phyloP scores from a whole-genome alignment of 352 stramenopile genomes.

The Thalassiosira mediterranea region DNA sequence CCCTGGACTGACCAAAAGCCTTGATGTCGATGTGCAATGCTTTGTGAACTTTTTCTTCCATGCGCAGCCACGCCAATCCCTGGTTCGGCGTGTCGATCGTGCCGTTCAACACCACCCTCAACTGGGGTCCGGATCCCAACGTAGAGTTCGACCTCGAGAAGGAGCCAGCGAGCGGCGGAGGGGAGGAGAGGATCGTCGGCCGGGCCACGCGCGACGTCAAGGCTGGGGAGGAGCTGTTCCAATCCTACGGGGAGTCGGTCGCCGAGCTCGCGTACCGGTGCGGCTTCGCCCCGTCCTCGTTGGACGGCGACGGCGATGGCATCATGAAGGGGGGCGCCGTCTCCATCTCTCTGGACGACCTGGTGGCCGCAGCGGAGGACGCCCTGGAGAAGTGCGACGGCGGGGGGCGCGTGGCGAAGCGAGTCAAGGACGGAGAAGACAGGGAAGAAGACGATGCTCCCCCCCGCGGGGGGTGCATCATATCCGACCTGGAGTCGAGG shows the following conservation, averaged over 20 bases:
- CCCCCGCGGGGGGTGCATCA: not conserved
- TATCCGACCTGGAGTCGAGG: constrained; percentile 17
- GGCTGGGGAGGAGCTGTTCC: constrained; percentile 32
- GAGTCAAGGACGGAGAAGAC: no score
- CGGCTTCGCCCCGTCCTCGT: constrained; percentile 24
- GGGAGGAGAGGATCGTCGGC: constrained; percentile 21
- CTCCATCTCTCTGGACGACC: constrained; percentile 25
- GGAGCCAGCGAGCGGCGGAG: no score
- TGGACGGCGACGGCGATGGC: constrained; percentile 1
- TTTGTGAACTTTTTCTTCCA: no score
- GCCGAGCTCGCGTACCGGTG: constrained; percentile 40
- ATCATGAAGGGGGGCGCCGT: constrained; percentile 21
- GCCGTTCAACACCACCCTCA: constrained; percentile 37
- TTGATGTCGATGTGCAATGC: no score
- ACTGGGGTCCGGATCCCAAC: constrained; percentile 9
- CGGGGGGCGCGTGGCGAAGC: no score
- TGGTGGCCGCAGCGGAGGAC: constrained; percentile 11
- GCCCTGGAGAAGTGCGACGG: not conserved
- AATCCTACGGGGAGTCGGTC: constrained; percentile 29
- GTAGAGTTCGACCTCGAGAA: constrained; percentile 38
- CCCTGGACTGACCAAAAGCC: no score
- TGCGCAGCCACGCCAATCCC: constrained; percentile 19
- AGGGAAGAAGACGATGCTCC: not conserved
- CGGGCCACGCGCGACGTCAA: constrained; percentile 18
- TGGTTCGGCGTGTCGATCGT: constrained; percentile 37